A percentile compares a stretch with the other conserved stretches of the same genome.
These are phyloP conservation scores for Tripterygium wilfordii DNA, from an alignment of 177 flowering plant genomes.

Conservation along the genomic window DNA sequence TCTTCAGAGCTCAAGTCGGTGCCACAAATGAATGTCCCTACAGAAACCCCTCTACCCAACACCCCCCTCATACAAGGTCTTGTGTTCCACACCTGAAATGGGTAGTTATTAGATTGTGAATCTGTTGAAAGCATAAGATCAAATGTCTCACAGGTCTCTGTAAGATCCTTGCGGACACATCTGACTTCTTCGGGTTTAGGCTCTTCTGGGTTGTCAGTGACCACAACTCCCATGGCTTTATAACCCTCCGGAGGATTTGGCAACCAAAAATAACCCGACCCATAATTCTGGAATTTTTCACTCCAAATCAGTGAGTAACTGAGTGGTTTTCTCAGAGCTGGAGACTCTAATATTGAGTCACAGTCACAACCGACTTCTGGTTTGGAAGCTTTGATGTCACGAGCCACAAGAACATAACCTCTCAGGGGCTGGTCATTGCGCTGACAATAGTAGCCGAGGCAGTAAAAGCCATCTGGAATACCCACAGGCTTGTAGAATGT, in stretches of 20 bases:
- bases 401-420: conserved; percentile 70
- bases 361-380: background rate
- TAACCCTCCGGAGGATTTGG: conserved; percentile 38
- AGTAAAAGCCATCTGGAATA: conserved; percentile 62
- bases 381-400: conserved; percentile 14
- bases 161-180: conserved; percentile 45
- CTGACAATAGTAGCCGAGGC: conserved; percentile 79
- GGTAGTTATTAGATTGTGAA: conserved; percentile 22
- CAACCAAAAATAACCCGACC: conserved; percentile 27
- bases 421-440: conserved; percentile 46
- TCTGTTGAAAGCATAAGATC: conserved; percentile 25
- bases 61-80: conserved; percentile 64
- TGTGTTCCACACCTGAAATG: conserved; percentile 52
- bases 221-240: conserved; percentile 36
- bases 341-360: conserved; percentile 3
- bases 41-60: conserved; percentile 49
- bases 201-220: conserved; percentile 16
- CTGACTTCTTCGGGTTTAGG: conserved; percentile 29
- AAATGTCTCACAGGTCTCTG: conserved; percentile 37
- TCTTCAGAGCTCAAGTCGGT: conserved; percentile 20
- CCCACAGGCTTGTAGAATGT: conserved; percentile 59
- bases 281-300: conserved; percentile 12
- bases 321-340: conserved; percentile 30
- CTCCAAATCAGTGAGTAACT: conserved; percentile 33
- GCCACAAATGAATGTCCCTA: conserved; percentile 74